Evolutionary conservation across 768 basidiomycete genomes (phyloP).

Genomic region (Rhodotorula babjevae): DNA sequence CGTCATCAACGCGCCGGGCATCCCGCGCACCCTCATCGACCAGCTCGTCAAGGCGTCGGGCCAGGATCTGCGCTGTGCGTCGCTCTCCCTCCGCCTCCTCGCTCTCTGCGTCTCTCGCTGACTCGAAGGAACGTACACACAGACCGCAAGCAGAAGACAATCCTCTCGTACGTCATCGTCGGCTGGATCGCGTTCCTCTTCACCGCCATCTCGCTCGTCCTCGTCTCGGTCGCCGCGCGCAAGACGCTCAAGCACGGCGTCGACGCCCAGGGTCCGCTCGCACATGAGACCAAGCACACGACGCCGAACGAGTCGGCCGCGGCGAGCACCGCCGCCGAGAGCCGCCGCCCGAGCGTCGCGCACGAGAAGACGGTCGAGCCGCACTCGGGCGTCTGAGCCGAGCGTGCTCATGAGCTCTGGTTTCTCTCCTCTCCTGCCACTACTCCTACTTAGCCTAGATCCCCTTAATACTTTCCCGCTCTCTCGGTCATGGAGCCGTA

Average conservation of each 20-base stretch:
- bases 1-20: constrained; percentile 11
- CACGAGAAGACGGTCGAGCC: no score
- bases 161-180: constrained; percentile 7
- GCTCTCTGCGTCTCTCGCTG: neutral
- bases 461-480: no score
- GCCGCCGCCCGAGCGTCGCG: constrained; percentile 1
- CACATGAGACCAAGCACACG: neutral
- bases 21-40: constrained; percentile 13
- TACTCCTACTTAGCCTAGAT: no score
- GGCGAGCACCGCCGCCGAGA: neutral
- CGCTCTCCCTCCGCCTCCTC: neutral
- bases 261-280: neutral
- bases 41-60: constrained; percentile 11
- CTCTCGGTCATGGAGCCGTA: no score
- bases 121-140: neutral
- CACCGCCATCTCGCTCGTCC: constrained; percentile 27
- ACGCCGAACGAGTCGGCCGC: neutral
- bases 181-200: constrained; percentile 33
- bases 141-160: neutral
- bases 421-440: no score
- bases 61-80: constrained; percentile 10
- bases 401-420: no score
- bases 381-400: neutral
- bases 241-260: constrained; percentile 34
- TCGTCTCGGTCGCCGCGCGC: constrained; percentile 30